Base-by-base conservation (phyloP, 768 basidiomycete species). In the Coprinopsis marcescibilis region DNA sequence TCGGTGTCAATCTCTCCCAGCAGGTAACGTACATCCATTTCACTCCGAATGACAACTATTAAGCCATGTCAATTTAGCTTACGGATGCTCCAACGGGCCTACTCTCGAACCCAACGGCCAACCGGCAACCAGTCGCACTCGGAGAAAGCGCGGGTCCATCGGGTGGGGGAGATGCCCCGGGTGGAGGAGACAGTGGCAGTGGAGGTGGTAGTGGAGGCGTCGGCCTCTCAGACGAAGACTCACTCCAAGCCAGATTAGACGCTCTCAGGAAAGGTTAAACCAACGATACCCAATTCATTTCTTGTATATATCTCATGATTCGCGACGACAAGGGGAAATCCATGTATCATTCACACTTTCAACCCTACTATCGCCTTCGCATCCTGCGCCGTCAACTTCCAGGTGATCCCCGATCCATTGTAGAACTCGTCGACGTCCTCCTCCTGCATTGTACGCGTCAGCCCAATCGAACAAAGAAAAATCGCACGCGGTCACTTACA, bases 381-480 rank as follows among this genome's bases (percentile, higher is more conserved):
- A 54, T 95, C 91, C 48, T 82, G 78, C 52, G 80, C 71, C 52
- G 75, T 84, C 45, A 94, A 60, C 57, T 84, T 85, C 91, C 91
- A 95, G 11, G 81, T 76, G 52, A 96, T 91, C 15, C 94, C 94
- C 2, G 91, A 94, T 43, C 87, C 81, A 53, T 86, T 89, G 64
- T 92, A 97, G 62, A 97, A 96, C 45, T 94, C 90, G 53, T 94
- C 88, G 3, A 93, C 83, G 55, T 93, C 90, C 64, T 96, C 94
- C 55, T 95, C 93, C 92, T 93, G 55, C 29, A n/a, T 37, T 57
- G 27, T 53, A 47, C 20, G 27, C 29, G 35, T 10, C 51, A 38
- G 5, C 3, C 20, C 11, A 29, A 36, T 38, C 13, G 19, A 15
- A 21, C 24, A 19, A 40, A n/a, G 17, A n/a, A 36, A 33, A 20